A percentile compares a stretch with the other conserved stretches of the same genome.
Conservation (phyloP, 192 early-diverging fungal genomes). For the Coemansia sp. region DNA sequence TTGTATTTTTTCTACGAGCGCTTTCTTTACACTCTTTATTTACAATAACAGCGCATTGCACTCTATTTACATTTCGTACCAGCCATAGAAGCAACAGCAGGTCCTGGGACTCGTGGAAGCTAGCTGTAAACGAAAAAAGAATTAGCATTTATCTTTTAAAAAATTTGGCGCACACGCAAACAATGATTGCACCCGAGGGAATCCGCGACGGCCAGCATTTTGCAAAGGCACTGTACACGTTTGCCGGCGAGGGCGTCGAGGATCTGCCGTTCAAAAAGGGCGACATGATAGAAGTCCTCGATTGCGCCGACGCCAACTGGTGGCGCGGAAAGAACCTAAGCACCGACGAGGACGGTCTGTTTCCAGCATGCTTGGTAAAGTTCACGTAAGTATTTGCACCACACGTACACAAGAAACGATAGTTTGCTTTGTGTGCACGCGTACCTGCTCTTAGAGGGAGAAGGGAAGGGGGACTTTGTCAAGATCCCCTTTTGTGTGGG, state of each 20-base stretch:
- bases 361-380: constrained; percentile 57
- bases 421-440: not conserved
- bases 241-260: constrained; percentile 54
- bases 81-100: not conserved
- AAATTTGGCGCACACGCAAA: not conserved
- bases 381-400: constrained; percentile 50
- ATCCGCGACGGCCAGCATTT: constrained; percentile 51
- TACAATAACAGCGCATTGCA: constrained; percentile 7
- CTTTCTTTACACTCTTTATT: not conserved
- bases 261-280: constrained; percentile 56
- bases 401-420: not conserved
- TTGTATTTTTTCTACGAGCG: not conserved
- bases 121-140: not conserved
- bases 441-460: not conserved
- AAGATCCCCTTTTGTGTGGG: no score
- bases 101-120: not conserved
- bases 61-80: not conserved
- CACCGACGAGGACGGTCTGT: constrained; percentile 52
- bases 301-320: constrained; percentile 57
- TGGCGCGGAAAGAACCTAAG: constrained; percentile 52
- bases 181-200: constrained; percentile 54
- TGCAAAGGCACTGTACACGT: constrained; percentile 56
- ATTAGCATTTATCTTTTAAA: not conserved
- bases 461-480: not conserved
- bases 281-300: constrained; percentile 6